phyloP scores from a whole-genome alignment of 140 eudicot species.

The Artemisia princeps region DNA sequence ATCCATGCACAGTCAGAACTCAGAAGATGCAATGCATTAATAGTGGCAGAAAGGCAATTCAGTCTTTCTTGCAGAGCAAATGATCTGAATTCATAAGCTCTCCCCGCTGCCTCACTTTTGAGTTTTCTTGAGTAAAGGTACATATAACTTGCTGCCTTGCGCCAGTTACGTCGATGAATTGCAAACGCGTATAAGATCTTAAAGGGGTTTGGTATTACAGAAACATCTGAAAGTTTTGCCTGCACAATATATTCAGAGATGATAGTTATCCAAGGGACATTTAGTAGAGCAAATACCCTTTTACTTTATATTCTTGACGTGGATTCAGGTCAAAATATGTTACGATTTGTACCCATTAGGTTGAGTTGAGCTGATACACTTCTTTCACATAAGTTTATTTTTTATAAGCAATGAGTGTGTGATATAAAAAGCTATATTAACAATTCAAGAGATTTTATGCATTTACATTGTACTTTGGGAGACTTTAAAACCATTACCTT shows the following conservation, averaged over 20 bases:
- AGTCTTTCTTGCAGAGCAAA: conserved; percentile 75
- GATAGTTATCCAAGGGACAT: neutral
- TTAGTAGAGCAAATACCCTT: neutral
- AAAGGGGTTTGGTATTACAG: conserved; percentile 69
- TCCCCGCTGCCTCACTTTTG: conserved; percentile 54
- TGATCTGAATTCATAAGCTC: conserved; percentile 52
- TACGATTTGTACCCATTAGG: neutral
- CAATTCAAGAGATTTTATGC: neutral
- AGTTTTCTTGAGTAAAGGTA: conserved; percentile 58
- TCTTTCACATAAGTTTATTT: neutral
- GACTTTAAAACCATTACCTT: neutral
- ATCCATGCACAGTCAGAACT: conserved; percentile 88
- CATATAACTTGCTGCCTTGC: conserved; percentile 81
- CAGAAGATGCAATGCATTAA: conserved; percentile 82
- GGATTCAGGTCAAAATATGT: neutral
- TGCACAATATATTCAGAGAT: conserved; percentile 24
- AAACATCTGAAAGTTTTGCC: conserved; percentile 87
- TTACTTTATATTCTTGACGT: neutral
- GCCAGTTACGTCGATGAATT: conserved; percentile 92
- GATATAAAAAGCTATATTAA: neutral
- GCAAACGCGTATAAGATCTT: conserved; percentile 74
- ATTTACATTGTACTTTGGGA: neutral
- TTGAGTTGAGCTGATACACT: neutral
- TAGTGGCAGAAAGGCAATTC: conserved; percentile 80
- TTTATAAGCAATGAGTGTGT: neutral